These are phyloP conservation scores for Cyathus striatus DNA, from an alignment of 768 basidiomycete species.

Conservation along the genomic window DNA sequence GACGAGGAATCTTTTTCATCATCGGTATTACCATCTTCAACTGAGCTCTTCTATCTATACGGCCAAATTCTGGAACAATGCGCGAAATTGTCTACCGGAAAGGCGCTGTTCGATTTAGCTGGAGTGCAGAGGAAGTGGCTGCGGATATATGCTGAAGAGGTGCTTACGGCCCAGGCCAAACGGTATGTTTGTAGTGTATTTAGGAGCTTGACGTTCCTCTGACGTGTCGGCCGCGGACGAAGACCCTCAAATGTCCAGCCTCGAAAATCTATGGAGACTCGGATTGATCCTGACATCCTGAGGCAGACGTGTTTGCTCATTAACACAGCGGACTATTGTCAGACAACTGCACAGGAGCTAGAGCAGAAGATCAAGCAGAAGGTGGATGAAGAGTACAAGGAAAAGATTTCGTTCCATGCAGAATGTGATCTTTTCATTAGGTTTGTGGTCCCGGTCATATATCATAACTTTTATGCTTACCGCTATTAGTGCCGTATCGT, in stretches of 20 bases:
- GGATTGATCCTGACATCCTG: conserved; percentile 71
- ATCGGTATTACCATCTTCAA: conserved; percentile 87
- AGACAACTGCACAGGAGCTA: conserved; percentile 86
- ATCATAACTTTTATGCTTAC: not conserved
- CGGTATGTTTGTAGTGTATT: conserved; percentile 33
- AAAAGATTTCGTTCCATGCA: conserved; percentile 73
- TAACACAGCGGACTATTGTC: conserved; percentile 98
- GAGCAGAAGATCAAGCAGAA: conserved; percentile 89
- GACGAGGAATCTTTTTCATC: conserved; percentile 40
- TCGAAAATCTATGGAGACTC: conserved; percentile 74
- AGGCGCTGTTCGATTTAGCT: conserved; percentile 77
- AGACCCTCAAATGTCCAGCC: conserved; percentile 18
- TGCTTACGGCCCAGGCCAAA: conserved; percentile 70
- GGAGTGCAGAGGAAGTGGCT: conserved; percentile 91
- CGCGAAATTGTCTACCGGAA: conserved; percentile 81
- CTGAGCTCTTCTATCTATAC: conserved; percentile 96
- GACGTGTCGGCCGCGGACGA: conserved; percentile 32
- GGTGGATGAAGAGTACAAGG: conserved; percentile 69
- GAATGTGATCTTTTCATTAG: conserved; percentile 89
- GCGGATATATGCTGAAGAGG: conserved; percentile 92
- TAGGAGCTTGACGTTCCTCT: not conserved
- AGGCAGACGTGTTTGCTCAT: conserved; percentile 84
- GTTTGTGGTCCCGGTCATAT: conserved; percentile 32
- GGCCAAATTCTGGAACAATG: conserved; percentile 94
- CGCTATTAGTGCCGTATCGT: conserved; percentile 67